phyloP scores from a whole-genome alignment of 345 rosid genomes.

The Anacardium occidentale region DNA sequence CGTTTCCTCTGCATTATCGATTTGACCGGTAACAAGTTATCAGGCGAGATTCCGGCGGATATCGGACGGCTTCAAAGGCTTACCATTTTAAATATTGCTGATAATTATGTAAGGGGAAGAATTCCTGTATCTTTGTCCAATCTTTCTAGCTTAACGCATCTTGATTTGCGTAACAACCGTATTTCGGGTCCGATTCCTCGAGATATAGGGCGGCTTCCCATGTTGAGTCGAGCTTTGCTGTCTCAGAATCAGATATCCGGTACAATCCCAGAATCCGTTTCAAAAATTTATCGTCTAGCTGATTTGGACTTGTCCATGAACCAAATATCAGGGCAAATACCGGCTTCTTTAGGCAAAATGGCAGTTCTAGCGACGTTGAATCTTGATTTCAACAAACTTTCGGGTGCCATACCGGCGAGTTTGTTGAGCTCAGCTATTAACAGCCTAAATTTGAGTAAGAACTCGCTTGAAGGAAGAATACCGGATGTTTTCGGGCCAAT shows the following conservation, averaged over 20 bases:
- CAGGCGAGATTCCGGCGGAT: slow-evolving; percentile 58
- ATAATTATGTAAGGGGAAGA: slow-evolving; percentile 63
- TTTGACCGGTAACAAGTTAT: slow-evolving; percentile 63
- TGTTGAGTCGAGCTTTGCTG: slow-evolving; percentile 74
- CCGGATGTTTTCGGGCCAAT: slow-evolving; percentile 74
- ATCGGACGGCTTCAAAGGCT: slow-evolving; percentile 61
- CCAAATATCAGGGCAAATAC: slow-evolving; percentile 56
- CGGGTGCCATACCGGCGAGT: slow-evolving; percentile 56
- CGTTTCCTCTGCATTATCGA: slow-evolving; percentile 74
- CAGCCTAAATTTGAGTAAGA: slow-evolving; percentile 65
- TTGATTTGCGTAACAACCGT: slow-evolving; percentile 71
- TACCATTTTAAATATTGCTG: slow-evolving; percentile 75
- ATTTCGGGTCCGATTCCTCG: slow-evolving; percentile 56
- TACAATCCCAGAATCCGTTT: slow-evolving; percentile 51
- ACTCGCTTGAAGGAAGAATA: slow-evolving; percentile 48
- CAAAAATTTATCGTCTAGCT: slow-evolving; percentile 70
- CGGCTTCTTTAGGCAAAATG: slow-evolving; percentile 71
- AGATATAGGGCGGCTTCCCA: slow-evolving; percentile 52
- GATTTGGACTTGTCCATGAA: slow-evolving; percentile 80
- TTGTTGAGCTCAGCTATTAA: slow-evolving; percentile 57
- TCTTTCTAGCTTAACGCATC: slow-evolving; percentile 73
- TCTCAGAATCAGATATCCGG: slow-evolving; percentile 64
- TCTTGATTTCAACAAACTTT: slow-evolving; percentile 63
- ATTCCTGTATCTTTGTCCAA: slow-evolving; percentile 61
- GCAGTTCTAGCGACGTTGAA: slow-evolving; percentile 79